phyloP scores from a whole-genome alignment of 192 early-diverging fungal species.

The Irineochytrium annulatum region DNA sequence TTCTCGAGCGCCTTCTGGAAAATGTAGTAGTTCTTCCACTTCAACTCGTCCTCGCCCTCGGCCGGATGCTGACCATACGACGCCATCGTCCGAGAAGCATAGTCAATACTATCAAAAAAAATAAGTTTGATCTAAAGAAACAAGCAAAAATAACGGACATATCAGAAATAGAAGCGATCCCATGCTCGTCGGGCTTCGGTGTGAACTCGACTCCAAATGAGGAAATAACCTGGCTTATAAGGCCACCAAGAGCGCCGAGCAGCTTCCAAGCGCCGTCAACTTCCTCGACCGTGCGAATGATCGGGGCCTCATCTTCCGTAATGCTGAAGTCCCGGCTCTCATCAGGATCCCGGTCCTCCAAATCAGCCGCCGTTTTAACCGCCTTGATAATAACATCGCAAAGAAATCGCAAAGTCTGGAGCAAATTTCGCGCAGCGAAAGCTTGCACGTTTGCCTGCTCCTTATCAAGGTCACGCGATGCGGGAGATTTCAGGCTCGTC shows the following conservation, averaged over 20 bases:
- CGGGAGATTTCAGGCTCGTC: no score
- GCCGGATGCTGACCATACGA: conserved; percentile 27
- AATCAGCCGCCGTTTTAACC: no score
- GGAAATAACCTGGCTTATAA: conserved; percentile 24
- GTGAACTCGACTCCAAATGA: conserved; percentile 16
- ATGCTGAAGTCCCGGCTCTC: not conserved
- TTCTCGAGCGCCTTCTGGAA: conserved; percentile 38
- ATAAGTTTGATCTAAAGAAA: not conserved
- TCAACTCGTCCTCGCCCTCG: conserved; percentile 24
- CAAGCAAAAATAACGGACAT: conserved; percentile 13
- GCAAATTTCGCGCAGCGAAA: no score
- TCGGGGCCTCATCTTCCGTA: not conserved
- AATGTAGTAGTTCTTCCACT: conserved; percentile 34
- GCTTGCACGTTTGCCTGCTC: no score
- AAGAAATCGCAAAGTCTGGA: no score
- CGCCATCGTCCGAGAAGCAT: conserved; percentile 18
- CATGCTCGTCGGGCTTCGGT: conserved; percentile 18
- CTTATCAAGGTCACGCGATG: no score
- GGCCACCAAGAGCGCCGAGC: conserved; percentile 33
- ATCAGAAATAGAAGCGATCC: conserved; percentile 31
- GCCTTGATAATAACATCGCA: no score
- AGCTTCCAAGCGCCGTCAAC: conserved; percentile 35
- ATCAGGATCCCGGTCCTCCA: no score
- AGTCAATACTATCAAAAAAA: conserved; percentile 20
- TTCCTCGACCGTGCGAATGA: conserved; percentile 9